A percentile compares a stretch with the other conserved stretches of the same genome.
Evolutionary conservation across 2,329 filamentous ascomycete species (phyloP).

Genomic region (Rosellinia necatrix): DNA sequence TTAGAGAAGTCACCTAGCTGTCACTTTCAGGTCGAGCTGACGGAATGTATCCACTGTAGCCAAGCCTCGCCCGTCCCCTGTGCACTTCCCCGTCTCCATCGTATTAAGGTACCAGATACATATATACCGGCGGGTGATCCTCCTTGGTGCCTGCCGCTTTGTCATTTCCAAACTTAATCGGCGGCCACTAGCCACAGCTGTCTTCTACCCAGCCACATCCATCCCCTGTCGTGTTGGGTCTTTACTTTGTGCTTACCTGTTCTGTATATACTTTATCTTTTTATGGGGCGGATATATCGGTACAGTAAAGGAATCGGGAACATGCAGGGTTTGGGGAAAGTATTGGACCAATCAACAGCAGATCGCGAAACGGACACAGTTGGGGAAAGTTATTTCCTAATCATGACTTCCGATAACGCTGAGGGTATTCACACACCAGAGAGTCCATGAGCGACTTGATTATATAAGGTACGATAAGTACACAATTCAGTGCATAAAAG

Average conservation of each 20-base stretch:
- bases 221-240: too few relatives aligned
- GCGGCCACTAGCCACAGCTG: background rate
- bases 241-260: background rate
- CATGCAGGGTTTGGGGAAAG: conserved; percentile 10
- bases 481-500: background rate
- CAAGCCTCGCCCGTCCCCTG: background rate
- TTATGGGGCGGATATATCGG: conserved; percentile 7
- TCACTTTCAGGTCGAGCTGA: conserved; percentile 21
- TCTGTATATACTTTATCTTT: background rate
- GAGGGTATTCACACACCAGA: background rate
- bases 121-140: too few relatives aligned
- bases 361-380: conserved; percentile 39
- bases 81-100: background rate
- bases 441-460: too few relatives aligned
- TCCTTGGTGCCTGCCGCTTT: too few relatives aligned
- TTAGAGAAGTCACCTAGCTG: background rate
- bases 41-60: conserved; percentile 18
- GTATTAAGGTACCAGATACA: too few relatives aligned
- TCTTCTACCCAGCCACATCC: background rate
- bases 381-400: conserved; percentile 36
- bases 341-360: conserved; percentile 34
- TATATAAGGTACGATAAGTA: too few relatives aligned
- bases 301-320: conserved; percentile 17
- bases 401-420: conserved; percentile 32
- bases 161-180: too few relatives aligned